Base-by-base conservation (phyloP, 78 protist genomes). In the Tieghemostelium lacteum region DNA sequence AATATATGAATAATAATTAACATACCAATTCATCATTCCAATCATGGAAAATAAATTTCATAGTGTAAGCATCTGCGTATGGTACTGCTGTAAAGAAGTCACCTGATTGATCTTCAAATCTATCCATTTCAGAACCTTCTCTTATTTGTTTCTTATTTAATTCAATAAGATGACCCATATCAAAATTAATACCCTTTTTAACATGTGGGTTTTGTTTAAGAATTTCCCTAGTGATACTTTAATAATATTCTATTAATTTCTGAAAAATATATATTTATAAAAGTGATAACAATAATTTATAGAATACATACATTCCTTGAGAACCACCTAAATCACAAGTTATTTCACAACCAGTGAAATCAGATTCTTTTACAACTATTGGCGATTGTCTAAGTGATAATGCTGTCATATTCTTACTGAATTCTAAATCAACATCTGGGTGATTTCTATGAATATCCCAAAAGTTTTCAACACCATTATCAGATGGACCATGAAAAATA, bases 291-390 rank as follows among this genome's bases (percentile, higher is more conserved):
- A 45, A 45, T 45, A 20, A 20, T 31, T 14, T 66, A 20, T 66
- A n/a, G 55, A 37, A 29, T 31, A 66, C 73, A 37, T 39, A 66
- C 39, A 52, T 24, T 31, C 76, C 76, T 54, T 52, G 55, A 24
- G 76, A 71, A 26, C 76, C 76, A 52, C 76, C 76, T 6, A 71
- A 10, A 71, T 71, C 76, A 71, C 61, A 49, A 33, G 52, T 63
- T 4, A 45, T 28, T 14, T 71, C 42, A 52, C 26, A 71, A 20
- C 33, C 4, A 3, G 28, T 6, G 3, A 71, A 71, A 4, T 71
- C 75, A 26, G 39, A 26, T 31, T 20, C n/a, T 24, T 24, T 33
- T 26, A 58, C 28, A 5, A 77, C n/a, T 1, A 31, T 29, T 22
- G 24, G 50, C 0, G 26, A 26, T 31, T 22, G 33, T 16, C 31